Percentiles rank a stretch among this genome's conserved stretches.
phyloP scores from a whole-genome alignment of 1,139 yeast genomes.

The Waltiozyma sp. region DNA sequence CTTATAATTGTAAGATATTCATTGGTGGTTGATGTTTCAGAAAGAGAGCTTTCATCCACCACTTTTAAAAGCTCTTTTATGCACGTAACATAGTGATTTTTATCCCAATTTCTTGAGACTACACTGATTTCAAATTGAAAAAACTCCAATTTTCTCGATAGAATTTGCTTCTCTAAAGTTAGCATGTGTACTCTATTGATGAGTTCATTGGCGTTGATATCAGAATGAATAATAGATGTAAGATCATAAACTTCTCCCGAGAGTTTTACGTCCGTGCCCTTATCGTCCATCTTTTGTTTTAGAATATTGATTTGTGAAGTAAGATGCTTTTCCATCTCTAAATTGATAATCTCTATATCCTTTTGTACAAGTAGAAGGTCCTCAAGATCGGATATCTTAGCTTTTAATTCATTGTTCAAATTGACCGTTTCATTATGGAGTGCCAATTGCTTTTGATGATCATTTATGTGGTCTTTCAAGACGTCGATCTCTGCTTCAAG shows the following conservation, averaged over 20 bases:
- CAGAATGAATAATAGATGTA: no score
- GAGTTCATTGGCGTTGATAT: not conserved
- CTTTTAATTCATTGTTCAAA: slow-evolving; percentile 28
- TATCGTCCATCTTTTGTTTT: slow-evolving; percentile 21
- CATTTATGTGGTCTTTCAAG: slow-evolving; percentile 25
- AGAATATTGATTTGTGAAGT: slow-evolving; percentile 31
- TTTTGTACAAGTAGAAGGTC: slow-evolving; percentile 49
- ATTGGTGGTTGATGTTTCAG: no score
- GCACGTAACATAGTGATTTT: not conserved
- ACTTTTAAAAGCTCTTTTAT: not conserved
- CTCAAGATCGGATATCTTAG: slow-evolving; percentile 43
- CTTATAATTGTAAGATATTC: no score
- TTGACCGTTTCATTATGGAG: slow-evolving; percentile 23
- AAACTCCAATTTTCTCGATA: not conserved
- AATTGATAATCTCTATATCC: slow-evolving; percentile 51
- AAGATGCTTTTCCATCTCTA: slow-evolving; percentile 45
- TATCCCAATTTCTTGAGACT: not conserved
- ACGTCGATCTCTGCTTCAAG: slow-evolving; percentile 34
- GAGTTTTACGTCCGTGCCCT: slow-evolving; percentile 3
- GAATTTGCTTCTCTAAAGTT: not conserved
- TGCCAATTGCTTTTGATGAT: slow-evolving; percentile 28
- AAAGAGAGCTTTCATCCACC: not conserved
- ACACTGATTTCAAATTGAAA: not conserved
- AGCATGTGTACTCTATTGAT: not conserved
- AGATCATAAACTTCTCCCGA: no score